Evolutionary conservation across 176 grass and related monocot species (phyloP).

Genomic region (Aegilops bicornis): DNA sequence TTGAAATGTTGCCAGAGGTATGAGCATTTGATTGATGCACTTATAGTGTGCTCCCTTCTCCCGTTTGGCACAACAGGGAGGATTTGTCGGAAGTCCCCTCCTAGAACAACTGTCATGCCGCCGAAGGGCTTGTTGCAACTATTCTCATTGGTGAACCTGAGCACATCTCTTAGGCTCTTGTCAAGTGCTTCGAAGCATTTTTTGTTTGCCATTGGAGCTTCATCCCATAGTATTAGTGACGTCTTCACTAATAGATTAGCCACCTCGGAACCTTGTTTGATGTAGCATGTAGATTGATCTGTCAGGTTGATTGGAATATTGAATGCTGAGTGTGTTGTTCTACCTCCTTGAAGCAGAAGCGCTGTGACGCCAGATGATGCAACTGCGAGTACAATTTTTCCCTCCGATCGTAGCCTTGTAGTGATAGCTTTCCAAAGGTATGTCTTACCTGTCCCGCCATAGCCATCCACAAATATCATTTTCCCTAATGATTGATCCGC

Average conservation of each 20-base stretch:
- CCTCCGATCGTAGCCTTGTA: neutral
- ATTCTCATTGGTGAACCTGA: constrained; percentile 3
- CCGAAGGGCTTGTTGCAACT: constrained; percentile 10
- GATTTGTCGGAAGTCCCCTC: constrained; percentile 23
- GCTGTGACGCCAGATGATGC: neutral
- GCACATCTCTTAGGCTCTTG: neutral
- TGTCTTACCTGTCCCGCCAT: constrained; percentile 16
- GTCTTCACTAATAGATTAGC: neutral
- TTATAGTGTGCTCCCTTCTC: neutral
- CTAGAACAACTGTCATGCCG: constrained; percentile 20
- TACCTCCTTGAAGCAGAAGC: constrained; percentile 18
- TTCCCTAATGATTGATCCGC: neutral
- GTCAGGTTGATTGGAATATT: neutral
- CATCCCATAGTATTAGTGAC: neutral
- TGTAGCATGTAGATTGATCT: neutral
- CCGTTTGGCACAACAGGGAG: neutral
- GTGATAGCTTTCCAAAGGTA: constrained; percentile 9
- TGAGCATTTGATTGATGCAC: constrained; percentile 6
- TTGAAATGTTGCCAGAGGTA: constrained; percentile 13
- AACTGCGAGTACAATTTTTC: neutral
- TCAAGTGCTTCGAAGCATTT: constrained; percentile 8
- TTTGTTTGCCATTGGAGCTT: constrained; percentile 19
- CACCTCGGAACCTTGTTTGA: neutral
- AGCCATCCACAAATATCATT: neutral
- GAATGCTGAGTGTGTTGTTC: constrained; percentile 15